These are phyloP conservation scores for Pugionium cornutum DNA, from an alignment of 345 rosid genomes.

Conservation along the genomic window DNA sequence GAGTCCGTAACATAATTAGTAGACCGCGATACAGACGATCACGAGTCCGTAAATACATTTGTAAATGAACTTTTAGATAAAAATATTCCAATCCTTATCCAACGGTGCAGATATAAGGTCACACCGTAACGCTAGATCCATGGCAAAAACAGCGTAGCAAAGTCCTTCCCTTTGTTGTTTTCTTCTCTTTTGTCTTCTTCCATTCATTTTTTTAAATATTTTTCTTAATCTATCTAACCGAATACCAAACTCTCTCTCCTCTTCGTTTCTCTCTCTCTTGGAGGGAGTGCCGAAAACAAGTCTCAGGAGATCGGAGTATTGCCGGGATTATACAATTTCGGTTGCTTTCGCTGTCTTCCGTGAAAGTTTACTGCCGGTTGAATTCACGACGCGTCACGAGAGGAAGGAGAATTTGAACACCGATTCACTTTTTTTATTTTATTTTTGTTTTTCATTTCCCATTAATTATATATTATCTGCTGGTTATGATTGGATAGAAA, in stretches of 20 bases:
- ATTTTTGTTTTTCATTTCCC: not conserved
- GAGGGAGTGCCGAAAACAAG: constrained; percentile 38
- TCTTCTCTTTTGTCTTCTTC: constrained; percentile 19
- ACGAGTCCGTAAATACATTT: constrained; percentile 13
- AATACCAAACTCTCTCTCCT: constrained; percentile 25
- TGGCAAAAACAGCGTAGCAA: constrained; percentile 41
- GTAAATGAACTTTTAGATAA: not conserved
- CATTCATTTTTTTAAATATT: constrained; percentile 15
- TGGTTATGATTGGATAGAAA: constrained; percentile 45
- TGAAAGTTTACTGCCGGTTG: not conserved
- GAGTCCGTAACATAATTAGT: not conserved
- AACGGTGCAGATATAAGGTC: constrained; percentile 35
- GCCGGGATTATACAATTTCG: constrained; percentile 33
- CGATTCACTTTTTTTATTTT: constrained; percentile 20
- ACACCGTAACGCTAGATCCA: constrained; percentile 39
- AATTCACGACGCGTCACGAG: not conserved
- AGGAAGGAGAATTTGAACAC: constrained; percentile 28
- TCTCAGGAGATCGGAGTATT: constrained; percentile 27
- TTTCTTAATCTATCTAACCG: constrained; percentile 31
- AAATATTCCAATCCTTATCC: not conserved
- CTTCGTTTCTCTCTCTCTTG: not conserved
- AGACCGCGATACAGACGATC: constrained; percentile 22
- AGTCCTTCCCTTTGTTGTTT: not conserved
- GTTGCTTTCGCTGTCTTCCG: constrained; percentile 17
- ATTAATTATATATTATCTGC: not conserved